These are phyloP conservation scores for Phaseolus coccineus DNA, from an alignment of 331 rosid species.

Conservation along the genomic window DNA sequence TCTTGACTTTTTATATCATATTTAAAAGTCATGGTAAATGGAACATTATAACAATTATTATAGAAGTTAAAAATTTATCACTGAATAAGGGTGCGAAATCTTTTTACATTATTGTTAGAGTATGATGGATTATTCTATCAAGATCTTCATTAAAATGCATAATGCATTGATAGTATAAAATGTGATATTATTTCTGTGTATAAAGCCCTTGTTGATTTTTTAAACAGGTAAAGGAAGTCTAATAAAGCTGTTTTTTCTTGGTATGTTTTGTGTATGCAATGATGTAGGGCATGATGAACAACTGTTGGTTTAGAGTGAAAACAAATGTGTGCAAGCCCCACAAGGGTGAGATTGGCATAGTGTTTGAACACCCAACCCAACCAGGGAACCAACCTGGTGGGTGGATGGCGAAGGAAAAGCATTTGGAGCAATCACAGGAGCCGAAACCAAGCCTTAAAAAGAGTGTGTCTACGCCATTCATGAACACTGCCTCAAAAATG, in stretches of 20 bases:
- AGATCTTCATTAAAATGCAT: too few relatives aligned
- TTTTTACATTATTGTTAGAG: too few relatives aligned
- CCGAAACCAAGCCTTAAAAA: slow-evolving; percentile 59
- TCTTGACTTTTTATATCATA: not conserved
- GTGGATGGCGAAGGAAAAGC: slow-evolving; percentile 87
- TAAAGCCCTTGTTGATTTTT: not conserved
- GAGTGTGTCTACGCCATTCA: slow-evolving; percentile 80
- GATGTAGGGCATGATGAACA: slow-evolving; percentile 95
- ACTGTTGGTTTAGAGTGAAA: slow-evolving; percentile 91
- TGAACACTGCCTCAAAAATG: slow-evolving; percentile 68
- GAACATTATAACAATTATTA: too few relatives aligned
- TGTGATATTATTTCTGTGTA: too few relatives aligned
- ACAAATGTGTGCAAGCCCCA: slow-evolving; percentile 76
- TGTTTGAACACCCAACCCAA: slow-evolving; percentile 85
- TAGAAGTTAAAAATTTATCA: too few relatives aligned
- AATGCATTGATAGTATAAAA: too few relatives aligned
- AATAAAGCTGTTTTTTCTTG: not conserved
- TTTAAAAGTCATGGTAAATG: too few relatives aligned
- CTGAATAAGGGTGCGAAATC: too few relatives aligned
- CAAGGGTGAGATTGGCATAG: slow-evolving; percentile 81
- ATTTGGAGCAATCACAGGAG: slow-evolving; percentile 58
- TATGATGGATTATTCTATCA: too few relatives aligned
- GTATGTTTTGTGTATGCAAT: not conserved
- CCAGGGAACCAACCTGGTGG: slow-evolving; percentile 93
- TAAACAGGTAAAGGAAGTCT: not conserved